Percentiles rank a stretch among this genome's conserved stretches.
These are phyloP conservation scores for Lolium multiflorum DNA, from an alignment of 176 grass and related monocot species.

Conservation along the genomic window DNA sequence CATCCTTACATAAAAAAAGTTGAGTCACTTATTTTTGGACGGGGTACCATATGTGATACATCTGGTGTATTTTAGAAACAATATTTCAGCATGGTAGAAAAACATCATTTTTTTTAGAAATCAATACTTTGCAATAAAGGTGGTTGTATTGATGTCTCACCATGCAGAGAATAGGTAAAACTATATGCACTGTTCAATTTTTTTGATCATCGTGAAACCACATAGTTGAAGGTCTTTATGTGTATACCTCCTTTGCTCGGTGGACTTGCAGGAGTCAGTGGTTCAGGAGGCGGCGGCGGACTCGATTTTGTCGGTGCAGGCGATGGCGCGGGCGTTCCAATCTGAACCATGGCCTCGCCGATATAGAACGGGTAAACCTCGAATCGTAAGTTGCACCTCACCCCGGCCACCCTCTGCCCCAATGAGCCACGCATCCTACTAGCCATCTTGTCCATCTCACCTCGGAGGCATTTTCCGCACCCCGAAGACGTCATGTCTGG, in stretches of 20 bases:
- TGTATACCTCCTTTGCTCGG: conserved; percentile 22
- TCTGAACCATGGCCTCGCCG: conserved; percentile 26
- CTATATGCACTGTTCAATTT: background rate
- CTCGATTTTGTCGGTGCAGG: background rate
- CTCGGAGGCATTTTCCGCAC: conserved; percentile 4
- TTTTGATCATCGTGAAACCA: background rate
- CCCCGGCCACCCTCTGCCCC: conserved; percentile 21
- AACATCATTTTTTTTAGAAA: too few species aligned
- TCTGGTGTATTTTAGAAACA: too few species aligned
- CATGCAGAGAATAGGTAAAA: too few species aligned
- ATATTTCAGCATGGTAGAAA: too few species aligned
- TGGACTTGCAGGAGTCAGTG: background rate
- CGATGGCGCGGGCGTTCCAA: background rate
- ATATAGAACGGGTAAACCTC: conserved; percentile 43
- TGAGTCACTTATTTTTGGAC: too few species aligned
- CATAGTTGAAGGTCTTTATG: background rate
- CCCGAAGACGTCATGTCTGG: conserved; percentile 11
- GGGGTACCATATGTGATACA: too few species aligned
- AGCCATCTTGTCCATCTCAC: background rate
- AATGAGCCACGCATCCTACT: background rate
- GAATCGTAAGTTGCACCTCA: conserved; percentile 33
- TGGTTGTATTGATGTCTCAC: too few species aligned
- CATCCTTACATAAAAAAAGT: too few species aligned
- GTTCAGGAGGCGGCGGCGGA: too few species aligned
- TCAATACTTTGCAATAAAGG: too few species aligned